Evolutionary conservation across 257 asterid species (phyloP), one percentile per base, ranked within the genome.

Genomic region (Nicotiana obtusifolia): DNA sequence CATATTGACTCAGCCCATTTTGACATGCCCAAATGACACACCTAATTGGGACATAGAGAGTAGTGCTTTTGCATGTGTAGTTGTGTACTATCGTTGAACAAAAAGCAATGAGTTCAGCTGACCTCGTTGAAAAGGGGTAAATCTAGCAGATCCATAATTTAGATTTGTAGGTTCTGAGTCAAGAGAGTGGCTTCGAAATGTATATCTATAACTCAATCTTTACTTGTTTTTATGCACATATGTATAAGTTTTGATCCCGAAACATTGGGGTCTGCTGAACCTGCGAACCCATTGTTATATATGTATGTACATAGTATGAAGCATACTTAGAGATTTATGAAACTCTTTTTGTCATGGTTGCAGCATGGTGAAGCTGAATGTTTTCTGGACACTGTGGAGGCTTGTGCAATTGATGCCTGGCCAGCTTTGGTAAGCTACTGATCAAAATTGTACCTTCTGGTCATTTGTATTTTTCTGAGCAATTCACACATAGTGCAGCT

Each of bases 401-500:
- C 97, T 5, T 95, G 99, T 87, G 98, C 99, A 7, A 94, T 95
- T 77, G 90, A 92, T 89, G 83, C 78, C 81, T 95, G 98, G 99
- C 99, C 97, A 53, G 92, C 90, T 83, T 85, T 92, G 97, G 99
- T 95, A 61, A 91, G 97, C 87, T 41, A 5, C 77, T 64, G 47
- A 78, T 67, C 75, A 80, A 57, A 61, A 44, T 35, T n/a, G 17
- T 30, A 8, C 49, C 49, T 28, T 65, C 6, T 5, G 57, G 57
- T 14, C 19, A 52, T 52, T 5, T 52, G 57, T 52, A 14, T 11
- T 14, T 52, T 52, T 9, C 3, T 4, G 57, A 52, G 19, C 5
- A 52, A 52, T 52, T 52, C 17, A 14, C 19, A 14, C 57, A 52
- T 14, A 14, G 1, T 52, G 14, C 19, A 52, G 57, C 0, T 52